Evolutionary conservation across 257 asterid genomes (phyloP), one percentile per base, ranked within the genome.

Genomic region (Solanum virginianum): DNA sequence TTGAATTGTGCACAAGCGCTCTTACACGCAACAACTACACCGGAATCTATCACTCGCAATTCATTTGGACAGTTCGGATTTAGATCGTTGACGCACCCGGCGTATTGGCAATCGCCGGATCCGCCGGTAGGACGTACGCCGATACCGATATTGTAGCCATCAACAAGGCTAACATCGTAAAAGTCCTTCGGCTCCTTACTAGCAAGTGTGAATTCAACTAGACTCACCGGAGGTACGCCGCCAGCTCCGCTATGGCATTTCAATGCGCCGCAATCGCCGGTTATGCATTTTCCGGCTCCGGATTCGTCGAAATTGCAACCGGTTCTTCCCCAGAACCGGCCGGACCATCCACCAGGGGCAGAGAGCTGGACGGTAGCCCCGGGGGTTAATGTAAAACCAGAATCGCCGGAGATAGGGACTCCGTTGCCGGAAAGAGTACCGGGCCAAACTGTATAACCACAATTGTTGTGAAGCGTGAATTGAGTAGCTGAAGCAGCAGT

Each of bases 291-390:
- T 8, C 98, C 98, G 5, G 84, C 83, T 0, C 98, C 98, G 36
- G 92, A 69, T 11, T 20, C 88, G 80, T 90, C 90, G 22, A 95
- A 94, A 32, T 72, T 89, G 89, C 99, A 95, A 7, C 93, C 96
- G 0, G 98, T 96, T 32, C 99, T 90, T 0, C 92, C 98, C 99
- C 99, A 96, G 88, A 95, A 91, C 22, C 98, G 98, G 85, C 99
- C 98, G 9, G 98, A 96, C 90, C 98, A 96, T 14, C 97, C 97
- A 2, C 93, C 89, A 2, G 98, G 95, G 3, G 95, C 99, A 0
- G 94, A 90, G 10, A 96, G 84, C 41, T 92, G 91, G 80, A 90
- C 32, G 68, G 94, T 83, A 82, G 91, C 94, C 4, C 94, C 98
- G 0, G 99, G 97, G 0, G 95, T 5, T 81, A 94, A 87, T 22